These are phyloP conservation scores for Talaromyces sp. DNA, from an alignment of 2,329 filamentous ascomycete species.

Conservation along the genomic window DNA sequence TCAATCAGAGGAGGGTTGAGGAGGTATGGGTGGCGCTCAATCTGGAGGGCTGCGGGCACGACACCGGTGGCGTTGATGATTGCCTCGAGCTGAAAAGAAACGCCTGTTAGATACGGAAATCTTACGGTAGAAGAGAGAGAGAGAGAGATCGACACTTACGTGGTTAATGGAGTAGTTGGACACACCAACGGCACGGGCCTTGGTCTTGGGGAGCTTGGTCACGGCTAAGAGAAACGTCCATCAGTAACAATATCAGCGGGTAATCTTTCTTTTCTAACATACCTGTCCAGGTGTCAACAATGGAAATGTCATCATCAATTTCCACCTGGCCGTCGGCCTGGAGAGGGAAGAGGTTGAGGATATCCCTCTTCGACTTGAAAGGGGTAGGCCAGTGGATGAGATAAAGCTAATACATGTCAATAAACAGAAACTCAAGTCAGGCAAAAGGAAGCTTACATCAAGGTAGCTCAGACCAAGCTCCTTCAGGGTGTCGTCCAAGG, in stretches of 20 bases:
- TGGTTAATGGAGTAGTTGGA: constrained; percentile 37
- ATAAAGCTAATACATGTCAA: constrained; percentile 25
- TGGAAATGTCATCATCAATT: constrained; percentile 41
- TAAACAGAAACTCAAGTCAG: neutral
- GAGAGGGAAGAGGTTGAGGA: constrained; percentile 43
- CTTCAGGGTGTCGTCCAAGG: constrained; percentile 46
- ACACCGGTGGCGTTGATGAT: constrained; percentile 52
- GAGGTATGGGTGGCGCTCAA: constrained; percentile 65
- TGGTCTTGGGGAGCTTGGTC: constrained; percentile 38
- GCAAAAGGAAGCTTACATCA: constrained; percentile 42
- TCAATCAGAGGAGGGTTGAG: constrained; percentile 56
- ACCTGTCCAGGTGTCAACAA: constrained; percentile 40
- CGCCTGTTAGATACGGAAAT: constrained; percentile 9
- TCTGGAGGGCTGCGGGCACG: constrained; percentile 62
- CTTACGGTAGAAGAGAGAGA: neutral
- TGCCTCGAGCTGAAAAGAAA: constrained; percentile 41
- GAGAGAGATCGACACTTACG: constrained; percentile 17
- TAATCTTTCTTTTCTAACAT: constrained; percentile 8
- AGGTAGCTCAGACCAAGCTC: constrained; percentile 52
- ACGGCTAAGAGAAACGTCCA: constrained; percentile 27
- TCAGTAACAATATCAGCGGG: neutral
- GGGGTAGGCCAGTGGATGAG: constrained; percentile 45
- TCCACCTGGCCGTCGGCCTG: constrained; percentile 31
- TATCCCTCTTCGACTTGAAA: constrained; percentile 29
- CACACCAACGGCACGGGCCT: constrained; percentile 38